Base-by-base conservation (phyloP, 257 asterid species). In the Craterostigma plantagineum region DNA sequence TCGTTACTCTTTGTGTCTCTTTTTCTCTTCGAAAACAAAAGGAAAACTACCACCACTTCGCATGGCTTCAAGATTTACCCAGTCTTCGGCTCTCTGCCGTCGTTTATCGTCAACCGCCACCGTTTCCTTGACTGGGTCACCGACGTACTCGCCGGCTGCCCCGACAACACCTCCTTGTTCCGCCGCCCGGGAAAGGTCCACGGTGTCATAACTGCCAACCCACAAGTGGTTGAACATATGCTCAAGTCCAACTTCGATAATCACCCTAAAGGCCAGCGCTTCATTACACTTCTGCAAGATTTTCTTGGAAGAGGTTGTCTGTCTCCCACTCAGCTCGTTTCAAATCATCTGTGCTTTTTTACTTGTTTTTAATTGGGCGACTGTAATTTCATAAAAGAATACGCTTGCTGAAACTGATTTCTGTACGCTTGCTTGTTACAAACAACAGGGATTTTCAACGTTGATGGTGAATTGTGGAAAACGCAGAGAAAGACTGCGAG, bases 121-220 rank as follows among this genome's bases (percentile, higher is more conserved):
- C 95, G 82, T 18, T 86, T 76, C 64, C 83, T 75, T 16, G 92
- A 86, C 45, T 86, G 97, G 97, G 44, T 49, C 45, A 66, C 93
- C 23, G 72, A 39, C 1, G 42, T 68, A 49, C 80, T 87, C 35
- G 42, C 83, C 30, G 14, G 14, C 35, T 63, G 78, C 64, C 77
- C 71, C 48, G 52, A 75, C 57, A 55, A 71, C 66, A 63, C 92
- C 48, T 43, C 95, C 53, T 69, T 71, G 13, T 69, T 86, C 75
- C 66, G 18, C 63, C 90, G 92, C 8, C 95, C 90, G 7, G 92
- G 93, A 1, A 72, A 55, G 1, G 49, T 79, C 34, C 84, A 76
- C 52, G 95, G 93, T 13, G 42, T 87, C 57, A 44, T 78, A 38
- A 82, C 92, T 0, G 90, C 97, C 3, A 78, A 76, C 42, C 95